Evolutionary conservation across 2,329 filamentous ascomycete genomes (phyloP), one percentile per base, ranked within the genome.

Genomic region (Dactylellina leptospora): DNA sequence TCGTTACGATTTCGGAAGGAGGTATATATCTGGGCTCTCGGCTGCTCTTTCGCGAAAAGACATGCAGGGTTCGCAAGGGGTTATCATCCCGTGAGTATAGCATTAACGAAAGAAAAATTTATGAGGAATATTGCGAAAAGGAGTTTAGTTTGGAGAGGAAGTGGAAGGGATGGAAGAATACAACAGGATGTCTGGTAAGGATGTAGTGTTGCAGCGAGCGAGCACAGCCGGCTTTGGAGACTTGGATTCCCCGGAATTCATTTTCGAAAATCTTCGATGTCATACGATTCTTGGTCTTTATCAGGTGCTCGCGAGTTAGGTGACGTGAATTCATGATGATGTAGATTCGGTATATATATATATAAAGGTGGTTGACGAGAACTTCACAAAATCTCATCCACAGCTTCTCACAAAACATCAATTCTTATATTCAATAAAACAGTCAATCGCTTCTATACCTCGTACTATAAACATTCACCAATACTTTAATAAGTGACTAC

Each of bases 361-460:
- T 45, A 45, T 45, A 45, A 45, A 45, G 40, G 22, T 20, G 4
- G 18, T n/a, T n/a, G n/a, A n/a, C n/a, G n/a, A n/a, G n/a, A n/a
- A n/a, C n/a, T n/a, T n/a, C n/a, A n/a, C n/a, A n/a, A 3, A 18
- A 18, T 18, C n/a, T 20, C 16, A 22, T 45, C 16, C 11, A 45
- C 20, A 45, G 40, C 40, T 18, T 22, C 20, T 18, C 9, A 20
- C 40, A n/a, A 45, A 45, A 22, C 4, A 45, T 45, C 16, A 45
- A 18, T 10, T 10, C 6, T 10, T 20, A 20, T 22, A 18, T 45
- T 8, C 30, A 6, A 6, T 33, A 33, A 33, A 18, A 45, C 16
- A 59, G 55, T 48, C 55, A 27, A 38, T 59, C 55, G 55, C 42
- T 59, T 48, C 27, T 22, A 22, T 45, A 20, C n/a, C 16, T 28